phyloP scores from a whole-genome alignment of 345 rosid species.

The Populus deltoides region DNA sequence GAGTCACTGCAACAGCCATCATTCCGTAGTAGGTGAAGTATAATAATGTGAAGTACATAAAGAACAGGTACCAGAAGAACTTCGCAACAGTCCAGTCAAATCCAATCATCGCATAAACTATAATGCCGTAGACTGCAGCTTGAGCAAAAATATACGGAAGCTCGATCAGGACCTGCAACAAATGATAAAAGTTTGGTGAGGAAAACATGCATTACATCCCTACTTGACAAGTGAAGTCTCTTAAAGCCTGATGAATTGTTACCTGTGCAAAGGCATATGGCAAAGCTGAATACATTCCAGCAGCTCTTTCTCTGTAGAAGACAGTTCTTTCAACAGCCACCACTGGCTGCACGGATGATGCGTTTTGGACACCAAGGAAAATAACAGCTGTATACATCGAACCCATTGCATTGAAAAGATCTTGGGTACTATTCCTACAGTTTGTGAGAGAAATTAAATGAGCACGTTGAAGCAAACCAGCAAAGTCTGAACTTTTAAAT shows the following conservation, averaged over 20 bases:
- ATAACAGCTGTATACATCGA: conserved; percentile 71
- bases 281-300: conserved; percentile 80
- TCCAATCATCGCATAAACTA: conserved; percentile 68
- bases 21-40: conserved; percentile 71
- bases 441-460: not conserved
- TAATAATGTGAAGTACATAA: conserved; percentile 51
- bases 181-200: not conserved
- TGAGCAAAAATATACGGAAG: conserved; percentile 55
- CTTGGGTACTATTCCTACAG: conserved; percentile 45
- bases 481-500: not conserved
- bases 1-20: conserved; percentile 72
- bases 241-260: not conserved
- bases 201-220: not conserved
- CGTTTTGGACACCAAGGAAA: conserved; percentile 67
- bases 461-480: not conserved
- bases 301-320: conserved; percentile 75
- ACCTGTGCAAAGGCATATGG: conserved; percentile 78
- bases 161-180: conserved; percentile 51
- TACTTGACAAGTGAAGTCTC: not conserved
- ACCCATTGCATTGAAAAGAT: conserved; percentile 65
- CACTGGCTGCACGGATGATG: conserved; percentile 60
- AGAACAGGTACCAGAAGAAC: conserved; percentile 65
- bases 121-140: conserved; percentile 39
- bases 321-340: conserved; percentile 71
- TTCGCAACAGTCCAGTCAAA: conserved; percentile 51